Evolutionary conservation across 2,329 filamentous ascomycete species (phyloP).

Genomic region (Emericellopsis cladophorae): DNA sequence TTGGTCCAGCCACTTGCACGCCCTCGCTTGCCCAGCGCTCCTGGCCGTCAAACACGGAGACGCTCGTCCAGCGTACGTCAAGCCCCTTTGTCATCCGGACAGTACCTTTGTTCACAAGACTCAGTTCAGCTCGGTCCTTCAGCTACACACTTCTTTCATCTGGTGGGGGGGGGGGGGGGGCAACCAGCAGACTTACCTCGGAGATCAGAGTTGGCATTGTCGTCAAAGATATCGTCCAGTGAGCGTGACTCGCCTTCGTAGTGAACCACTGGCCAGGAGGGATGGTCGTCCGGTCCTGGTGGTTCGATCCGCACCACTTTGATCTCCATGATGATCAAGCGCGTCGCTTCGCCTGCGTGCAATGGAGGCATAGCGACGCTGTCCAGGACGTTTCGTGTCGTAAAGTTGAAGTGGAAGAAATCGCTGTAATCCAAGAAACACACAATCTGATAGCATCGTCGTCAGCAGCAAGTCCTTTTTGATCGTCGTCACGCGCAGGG

Average conservation of each 20-base stretch:
- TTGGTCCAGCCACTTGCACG: constrained; percentile 57
- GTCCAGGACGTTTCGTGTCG: constrained; percentile 21
- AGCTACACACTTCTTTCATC: not conserved
- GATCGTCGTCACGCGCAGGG: not conserved
- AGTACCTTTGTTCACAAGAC: constrained; percentile 28
- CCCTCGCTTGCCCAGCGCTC: constrained; percentile 68
- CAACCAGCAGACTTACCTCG: constrained; percentile 34
- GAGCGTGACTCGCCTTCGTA: constrained; percentile 52
- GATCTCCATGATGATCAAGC: constrained; percentile 58
- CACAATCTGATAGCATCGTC: constrained; percentile 1
- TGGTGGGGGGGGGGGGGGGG: not conserved
- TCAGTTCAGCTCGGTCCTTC: constrained; percentile 7
- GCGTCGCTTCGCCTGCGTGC: constrained; percentile 51
- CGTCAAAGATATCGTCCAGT: constrained; percentile 52
- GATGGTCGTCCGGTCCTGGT: constrained; percentile 43
- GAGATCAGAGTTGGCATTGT: constrained; percentile 54
- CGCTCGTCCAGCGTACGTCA: constrained; percentile 63
- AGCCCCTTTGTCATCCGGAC: constrained; percentile 56
- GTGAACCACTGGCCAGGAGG: constrained; percentile 50
- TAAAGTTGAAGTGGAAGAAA: constrained; percentile 61
- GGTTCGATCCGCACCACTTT: constrained; percentile 47
- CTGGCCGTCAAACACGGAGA: constrained; percentile 49
- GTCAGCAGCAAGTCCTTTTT: not conserved
- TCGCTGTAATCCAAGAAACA: constrained; percentile 56
- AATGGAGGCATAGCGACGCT: constrained; percentile 38